Base-by-base conservation (phyloP, 202 grass and related monocot genomes). In the Schoenoplectus tabernaemontani region DNA sequence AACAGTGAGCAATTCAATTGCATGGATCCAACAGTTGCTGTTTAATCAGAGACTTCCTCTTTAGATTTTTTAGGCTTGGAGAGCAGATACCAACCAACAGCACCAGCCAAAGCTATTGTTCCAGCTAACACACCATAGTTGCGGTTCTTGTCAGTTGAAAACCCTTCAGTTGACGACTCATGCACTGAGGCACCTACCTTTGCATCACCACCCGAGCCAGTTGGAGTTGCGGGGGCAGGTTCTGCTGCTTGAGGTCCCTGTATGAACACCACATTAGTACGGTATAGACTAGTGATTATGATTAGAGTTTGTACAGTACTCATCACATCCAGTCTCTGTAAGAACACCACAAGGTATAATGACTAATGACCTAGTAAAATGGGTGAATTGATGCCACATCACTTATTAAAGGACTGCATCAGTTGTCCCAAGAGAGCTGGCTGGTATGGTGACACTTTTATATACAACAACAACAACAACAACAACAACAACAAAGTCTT, bases 91-190 rank as follows among this genome's bases (percentile, higher is more conserved):
- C 95, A 98, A 65, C 91, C 89, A 71, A 98, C 64, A 51, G 42
- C 91, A 86, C 84, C 78, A 64, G 90, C 48, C 77, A 68, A 79
- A 62, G 96, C 88, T 43, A 92, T 3, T 39, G 88, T 89, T 65
- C 91, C 96, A 75, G 89, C 91, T 36, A 92, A n/a, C 33, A 95
- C 90, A 22, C 84, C 91, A 32, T 92, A 98, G 79, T 98, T 98
- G 65, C 90, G 87, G 77, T 91, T 87, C 82, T 83, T 88, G 85
- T 93, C 90, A 5, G 88, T 91, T 11, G 91, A 98, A 51, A 71
- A 57, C n/a, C n/a, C n/a, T n/a, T n/a, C n/a, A n/a, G n/a, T n/a
- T n/a, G n/a, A n/a, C n/a, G n/a, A n/a, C 17, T 62, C 74, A 2
- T 69, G 33, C 44, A 88, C 30, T 1, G 48, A 56, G 22, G 46